These are phyloP conservation scores for Brasilioporus rufonigricans DNA, from an alignment of 768 basidiomycete genomes.

Conservation along the genomic window DNA sequence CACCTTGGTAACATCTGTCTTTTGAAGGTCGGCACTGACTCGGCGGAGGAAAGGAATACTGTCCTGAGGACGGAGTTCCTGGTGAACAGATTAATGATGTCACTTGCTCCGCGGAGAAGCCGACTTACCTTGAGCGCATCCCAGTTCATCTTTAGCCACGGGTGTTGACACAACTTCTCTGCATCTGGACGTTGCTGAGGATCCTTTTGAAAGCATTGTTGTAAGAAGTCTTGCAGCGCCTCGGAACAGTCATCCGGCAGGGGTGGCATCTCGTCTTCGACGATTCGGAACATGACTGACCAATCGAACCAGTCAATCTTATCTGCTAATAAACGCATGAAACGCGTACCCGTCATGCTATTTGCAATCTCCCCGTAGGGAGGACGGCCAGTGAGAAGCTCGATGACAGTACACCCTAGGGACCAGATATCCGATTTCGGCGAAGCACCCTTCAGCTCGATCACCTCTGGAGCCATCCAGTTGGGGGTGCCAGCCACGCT, in stretches of 20 bases:
- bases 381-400: conserved; percentile 88
- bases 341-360: conserved; percentile 78
- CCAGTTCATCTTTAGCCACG: conserved; percentile 85
- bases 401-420: conserved; percentile 90
- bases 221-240: conserved; percentile 76
- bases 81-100: conserved; percentile 1
- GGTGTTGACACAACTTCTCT: conserved; percentile 82
- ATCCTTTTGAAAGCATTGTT: conserved; percentile 88
- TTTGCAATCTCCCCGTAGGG: conserved; percentile 90
- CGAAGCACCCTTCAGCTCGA: conserved; percentile 92
- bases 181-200: conserved; percentile 82
- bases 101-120: neutral
- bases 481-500: conserved; percentile 94
- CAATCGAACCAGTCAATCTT: conserved; percentile 5
- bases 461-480: conserved; percentile 99
- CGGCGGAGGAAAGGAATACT: conserved; percentile 94
- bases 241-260: conserved; percentile 77
- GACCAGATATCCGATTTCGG: conserved; percentile 96
- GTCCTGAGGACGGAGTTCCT: conserved; percentile 89
- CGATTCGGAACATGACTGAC: conserved; percentile 95
- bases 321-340: neutral
- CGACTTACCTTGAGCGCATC: conserved; percentile 67
- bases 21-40: conserved; percentile 82
- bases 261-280: conserved; percentile 88
- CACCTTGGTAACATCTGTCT: conserved; percentile 60